Evolutionary conservation across 1,284 basidiomycete genomes (phyloP), one percentile per base, ranked within the genome.

Genomic region (Trichosporon ovoides): DNA sequence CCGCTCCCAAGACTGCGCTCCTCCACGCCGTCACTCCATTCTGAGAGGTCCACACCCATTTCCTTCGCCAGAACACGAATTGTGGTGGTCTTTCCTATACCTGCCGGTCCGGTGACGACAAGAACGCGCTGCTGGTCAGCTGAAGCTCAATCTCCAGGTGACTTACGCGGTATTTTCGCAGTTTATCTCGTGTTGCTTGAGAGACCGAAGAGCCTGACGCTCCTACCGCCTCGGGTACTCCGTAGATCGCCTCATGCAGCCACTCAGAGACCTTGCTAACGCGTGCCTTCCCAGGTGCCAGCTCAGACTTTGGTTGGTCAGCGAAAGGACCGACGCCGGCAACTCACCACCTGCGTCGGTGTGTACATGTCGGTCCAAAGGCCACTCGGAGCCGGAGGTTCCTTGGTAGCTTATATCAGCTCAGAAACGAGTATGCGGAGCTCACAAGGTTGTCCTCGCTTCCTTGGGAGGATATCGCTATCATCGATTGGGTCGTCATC

Each of bases 231-330:
- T 55, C 50, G 4, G 54, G 28, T 2, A 56, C 22, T 13, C 85
- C 87, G 2, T 86, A 83, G 34, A 93, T 83, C 0, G 94, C 88
- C 69, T 97, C 94, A 1, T 80, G 66, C 2, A 98, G 74, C 95
- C 95, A 98, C 20, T 81, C 80, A n/a, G 87, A 83, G 5, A 98
- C 88, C 64, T 91, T 88, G 51, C 86, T 83, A 0, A 98, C 84
- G 71, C 98, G 94, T n/a, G 83, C 83, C 58, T 88, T 86, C 71
- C 97, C 92, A 4, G 98, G 89, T 1, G 91, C 92, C 2, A 98
- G 81, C 33, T 93, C 87, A 24, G 80, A 82, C 88, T 91, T 57
- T 11, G 5, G 51, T 24, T 33, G 38, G 61, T 33, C 48, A 48
- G 51, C 56, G 33, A 58, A 54, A 19, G 34, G 24, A 31, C 14